phyloP scores from a whole-genome alignment of 2,329 filamentous ascomycete genomes.

The Colletotrichum brevisporum region DNA sequence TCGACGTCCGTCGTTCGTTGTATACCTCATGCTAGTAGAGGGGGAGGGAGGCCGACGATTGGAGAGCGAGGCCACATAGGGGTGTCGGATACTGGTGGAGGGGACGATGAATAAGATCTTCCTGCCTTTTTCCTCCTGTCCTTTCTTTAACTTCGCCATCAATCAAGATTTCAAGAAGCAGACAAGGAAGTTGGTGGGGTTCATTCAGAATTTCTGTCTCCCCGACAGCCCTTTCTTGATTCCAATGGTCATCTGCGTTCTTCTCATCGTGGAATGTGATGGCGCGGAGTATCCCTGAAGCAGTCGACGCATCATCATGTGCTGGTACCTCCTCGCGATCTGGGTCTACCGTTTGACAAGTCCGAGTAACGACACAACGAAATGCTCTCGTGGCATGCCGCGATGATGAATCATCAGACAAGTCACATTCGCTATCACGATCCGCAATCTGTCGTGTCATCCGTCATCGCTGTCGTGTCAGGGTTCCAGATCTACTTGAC shows the following conservation, averaged over 20 bases:
- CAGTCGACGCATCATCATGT: constrained; percentile 61
- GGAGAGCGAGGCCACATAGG: too few relatives aligned
- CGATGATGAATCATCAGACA: constrained; percentile 2
- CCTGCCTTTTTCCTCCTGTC: constrained; percentile 55
- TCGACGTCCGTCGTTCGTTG: too few relatives aligned
- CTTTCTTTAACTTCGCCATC: constrained; percentile 59
- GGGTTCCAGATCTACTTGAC: constrained; percentile 29
- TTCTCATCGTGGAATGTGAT: constrained; percentile 14
- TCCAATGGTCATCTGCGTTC: not conserved
- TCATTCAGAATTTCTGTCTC: constrained; percentile 49
- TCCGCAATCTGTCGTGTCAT: constrained; percentile 39
- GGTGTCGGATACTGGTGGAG: too few relatives aligned
- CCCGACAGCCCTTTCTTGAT: constrained; percentile 2
- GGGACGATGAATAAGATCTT: too few relatives aligned
- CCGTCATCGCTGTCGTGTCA: constrained; percentile 19
- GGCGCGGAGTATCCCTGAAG: constrained; percentile 40
- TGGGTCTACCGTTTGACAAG: constrained; percentile 54
- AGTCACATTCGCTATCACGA: constrained; percentile 39
- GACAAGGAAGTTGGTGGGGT: constrained; percentile 46
- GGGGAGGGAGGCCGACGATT: too few relatives aligned
- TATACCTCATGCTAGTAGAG: too few relatives aligned
- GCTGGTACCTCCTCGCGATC: constrained; percentile 64
- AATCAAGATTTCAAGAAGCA: constrained; percentile 44
- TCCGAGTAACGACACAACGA: not conserved
- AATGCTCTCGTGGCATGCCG: not conserved